Conservation (phyloP, 2,329 filamentous ascomycete genomes). For the Delphinella strobiligena region DNA sequence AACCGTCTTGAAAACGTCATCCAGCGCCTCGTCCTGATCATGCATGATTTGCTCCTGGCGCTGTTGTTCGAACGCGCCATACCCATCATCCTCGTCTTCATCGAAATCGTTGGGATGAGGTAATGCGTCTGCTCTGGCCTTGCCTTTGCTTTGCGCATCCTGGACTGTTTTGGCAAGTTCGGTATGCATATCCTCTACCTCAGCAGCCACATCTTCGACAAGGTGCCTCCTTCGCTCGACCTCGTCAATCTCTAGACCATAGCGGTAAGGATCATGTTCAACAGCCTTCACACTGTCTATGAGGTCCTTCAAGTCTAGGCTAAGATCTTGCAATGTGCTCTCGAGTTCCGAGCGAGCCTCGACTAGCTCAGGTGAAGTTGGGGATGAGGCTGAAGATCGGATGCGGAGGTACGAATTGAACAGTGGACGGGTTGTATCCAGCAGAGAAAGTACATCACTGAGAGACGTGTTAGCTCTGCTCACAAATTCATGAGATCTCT, state of each 20-base stretch:
- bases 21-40: slow-evolving; percentile 86
- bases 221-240: slow-evolving; percentile 68
- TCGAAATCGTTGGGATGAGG: slow-evolving; percentile 47
- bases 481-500: not conserved
- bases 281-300: slow-evolving; percentile 76
- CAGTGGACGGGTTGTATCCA: slow-evolving; percentile 69
- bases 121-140: slow-evolving; percentile 36
- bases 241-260: slow-evolving; percentile 73
- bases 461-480: not conserved
- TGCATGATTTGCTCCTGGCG: slow-evolving; percentile 85
- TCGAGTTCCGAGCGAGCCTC: slow-evolving; percentile 64
- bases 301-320: slow-evolving; percentile 79
- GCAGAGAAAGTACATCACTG: slow-evolving; percentile 79
- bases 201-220: slow-evolving; percentile 77
- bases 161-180: slow-evolving; percentile 56
- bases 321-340: slow-evolving; percentile 59
- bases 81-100: slow-evolving; percentile 46
- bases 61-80: slow-evolving; percentile 68
- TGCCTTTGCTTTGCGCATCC: slow-evolving; percentile 25
- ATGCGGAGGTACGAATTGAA: slow-evolving; percentile 95
- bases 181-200: slow-evolving; percentile 79
- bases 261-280: slow-evolving; percentile 76
- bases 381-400: slow-evolving; percentile 64
- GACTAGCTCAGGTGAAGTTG: slow-evolving; percentile 56
- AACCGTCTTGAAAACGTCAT: slow-evolving; percentile 86